Base-by-base conservation (phyloP, 306 rosid species). In the Inga laurina region DNA sequence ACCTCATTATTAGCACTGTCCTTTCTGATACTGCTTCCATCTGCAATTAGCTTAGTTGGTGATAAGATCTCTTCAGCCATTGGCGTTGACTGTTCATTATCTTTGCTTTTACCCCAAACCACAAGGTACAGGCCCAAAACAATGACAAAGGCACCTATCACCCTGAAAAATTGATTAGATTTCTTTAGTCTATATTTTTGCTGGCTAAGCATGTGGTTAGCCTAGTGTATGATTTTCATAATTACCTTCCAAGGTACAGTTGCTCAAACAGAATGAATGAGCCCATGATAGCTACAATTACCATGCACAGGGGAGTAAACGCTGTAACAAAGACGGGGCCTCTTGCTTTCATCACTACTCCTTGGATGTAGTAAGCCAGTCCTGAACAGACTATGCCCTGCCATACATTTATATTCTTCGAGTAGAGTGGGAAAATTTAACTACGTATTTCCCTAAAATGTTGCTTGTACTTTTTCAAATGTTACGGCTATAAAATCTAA, bases 271-370 rank as follows among this genome's bases (percentile, higher is more conserved):
- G 72, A 66, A 94, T 73, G 70, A 92, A 74, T 3, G 94, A 87
- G 64, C 98, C 87, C 97, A 97, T 74, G 85, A 90, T 72, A 34
- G 99, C 98, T 32, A 97, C 97, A 43, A 94, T 87, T 32, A 97
- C 95, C 98, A 97, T 97, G 86, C 97, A 76, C 4, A 94, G 85
- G 5, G 97, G 98, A 82, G 72, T 90, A 74, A 97, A 97, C 1
- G 99, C 92, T 77, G 99, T 94, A 62, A 97, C 97, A 84, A 90
- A 97, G 12, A 97, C 98, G 4, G 99, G 98, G 9, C 99, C 99
- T 91, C 93, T 90, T 13, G 83, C 84, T 88, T 84, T 90, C 98
- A 97, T 94, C 15, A 97, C 92, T 22, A 88, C 79, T 85, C 99
- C 99, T 88, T 97, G 98, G 67, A 97, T 94, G 88, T 94, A 97